These are phyloP conservation scores for Huntiella moniliformis DNA, from an alignment of 2,329 filamentous ascomycete genomes.

Conservation along the genomic window DNA sequence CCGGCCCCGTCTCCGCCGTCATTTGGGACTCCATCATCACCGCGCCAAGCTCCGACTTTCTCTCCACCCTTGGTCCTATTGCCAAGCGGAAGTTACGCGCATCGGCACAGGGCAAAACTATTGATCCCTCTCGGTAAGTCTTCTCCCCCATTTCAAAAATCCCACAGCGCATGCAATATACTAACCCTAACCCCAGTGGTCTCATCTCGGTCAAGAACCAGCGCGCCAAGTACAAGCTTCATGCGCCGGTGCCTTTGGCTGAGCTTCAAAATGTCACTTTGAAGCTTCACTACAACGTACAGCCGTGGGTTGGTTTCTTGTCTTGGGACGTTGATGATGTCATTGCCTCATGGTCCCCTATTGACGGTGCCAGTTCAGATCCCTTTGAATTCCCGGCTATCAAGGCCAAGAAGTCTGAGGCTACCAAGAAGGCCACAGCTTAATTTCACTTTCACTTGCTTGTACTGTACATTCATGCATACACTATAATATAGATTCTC, in stretches of 20 bases:
- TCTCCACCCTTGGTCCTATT: slow-evolving; percentile 39
- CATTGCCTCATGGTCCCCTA: slow-evolving; percentile 42
- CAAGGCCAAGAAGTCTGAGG: slow-evolving; percentile 34
- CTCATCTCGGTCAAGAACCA: slow-evolving; percentile 64
- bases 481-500: no score
- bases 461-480: no score
- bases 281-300: slow-evolving; percentile 83
- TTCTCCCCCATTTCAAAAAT: neutral
- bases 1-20: slow-evolving; percentile 42
- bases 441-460: no score
- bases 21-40: slow-evolving; percentile 96
- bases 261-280: slow-evolving; percentile 56
- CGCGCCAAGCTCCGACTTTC: slow-evolving; percentile 43
- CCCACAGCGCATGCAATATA: neutral
- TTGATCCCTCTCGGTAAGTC: slow-evolving; percentile 37
- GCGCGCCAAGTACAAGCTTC: slow-evolving; percentile 92
- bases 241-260: slow-evolving; percentile 66
- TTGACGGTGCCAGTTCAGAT: slow-evolving; percentile 46
- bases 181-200: slow-evolving; percentile 29
- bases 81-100: slow-evolving; percentile 43
- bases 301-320: slow-evolving; percentile 84
- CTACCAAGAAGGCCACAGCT: neutral
- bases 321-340: slow-evolving; percentile 53
- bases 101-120: slow-evolving; percentile 38
- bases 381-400: slow-evolving; percentile 45